These are phyloP conservation scores for Pulveroboletus sp. DNA, from an alignment of 768 basidiomycete species.

Conservation along the genomic window DNA sequence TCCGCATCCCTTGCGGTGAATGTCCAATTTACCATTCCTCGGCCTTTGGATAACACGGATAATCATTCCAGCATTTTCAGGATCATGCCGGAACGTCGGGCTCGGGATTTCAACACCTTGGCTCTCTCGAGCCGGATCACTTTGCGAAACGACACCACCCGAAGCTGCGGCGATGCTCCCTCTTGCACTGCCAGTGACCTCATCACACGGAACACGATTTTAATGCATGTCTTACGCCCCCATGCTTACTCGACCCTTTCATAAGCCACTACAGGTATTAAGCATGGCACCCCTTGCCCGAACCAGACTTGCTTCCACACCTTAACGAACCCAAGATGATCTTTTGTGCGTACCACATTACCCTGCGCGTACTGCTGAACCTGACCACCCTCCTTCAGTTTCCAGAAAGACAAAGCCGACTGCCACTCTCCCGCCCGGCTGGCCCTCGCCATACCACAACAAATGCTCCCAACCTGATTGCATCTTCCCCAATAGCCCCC, in stretches of 20 bases:
- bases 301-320: slow-evolving; percentile 2
- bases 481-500: slow-evolving; percentile 29
- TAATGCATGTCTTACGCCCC: slow-evolving; percentile 27
- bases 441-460: slow-evolving; percentile 38
- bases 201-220: slow-evolving; percentile 31
- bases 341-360: slow-evolving; percentile 22
- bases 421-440: slow-evolving; percentile 27
- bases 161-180: slow-evolving; percentile 20
- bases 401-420: slow-evolving; percentile 30
- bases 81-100: neutral
- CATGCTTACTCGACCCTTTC: slow-evolving; percentile 19
- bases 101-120: neutral
- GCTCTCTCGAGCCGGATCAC: slow-evolving; percentile 13
- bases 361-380: neutral
- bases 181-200: slow-evolving; percentile 24
- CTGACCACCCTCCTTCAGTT: slow-evolving; percentile 18
- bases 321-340: slow-evolving; percentile 23
- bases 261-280: slow-evolving; percentile 25
- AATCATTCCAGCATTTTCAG: neutral
- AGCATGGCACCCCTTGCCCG: slow-evolving; percentile 4
- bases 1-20: slow-evolving; percentile 2
- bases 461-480: slow-evolving; percentile 36
- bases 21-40: neutral
- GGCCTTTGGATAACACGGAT: neutral
- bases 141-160: slow-evolving; percentile 8